Conservation (phyloP, 805 yeast species). For the Lipomyces oligophaga region DNA sequence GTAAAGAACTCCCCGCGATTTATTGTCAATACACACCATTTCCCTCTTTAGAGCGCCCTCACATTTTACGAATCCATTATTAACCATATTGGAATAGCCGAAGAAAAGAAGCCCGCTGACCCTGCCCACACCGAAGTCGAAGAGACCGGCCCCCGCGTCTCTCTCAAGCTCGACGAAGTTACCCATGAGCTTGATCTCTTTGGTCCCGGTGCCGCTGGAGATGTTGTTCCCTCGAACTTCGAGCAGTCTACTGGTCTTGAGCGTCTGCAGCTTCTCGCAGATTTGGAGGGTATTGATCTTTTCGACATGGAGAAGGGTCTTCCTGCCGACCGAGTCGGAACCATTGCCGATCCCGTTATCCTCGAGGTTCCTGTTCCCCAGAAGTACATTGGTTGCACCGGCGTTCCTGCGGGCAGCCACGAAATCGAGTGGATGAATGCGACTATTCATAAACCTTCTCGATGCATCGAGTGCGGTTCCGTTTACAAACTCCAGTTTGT, state of each 20-base stretch:
- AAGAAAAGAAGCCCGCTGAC: slow-evolving; percentile 1
- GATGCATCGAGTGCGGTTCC: slow-evolving; percentile 99
- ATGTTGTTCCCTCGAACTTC: slow-evolving; percentile 84
- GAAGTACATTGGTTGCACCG: slow-evolving; percentile 88
- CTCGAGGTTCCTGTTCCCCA: slow-evolving; percentile 69
- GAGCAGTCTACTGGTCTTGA: slow-evolving; percentile 98
- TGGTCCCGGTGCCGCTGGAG: slow-evolving; percentile 86
- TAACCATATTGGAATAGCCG: too few relatives aligned
- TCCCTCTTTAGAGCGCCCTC: too few relatives aligned
- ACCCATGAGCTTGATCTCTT: slow-evolving; percentile 70
- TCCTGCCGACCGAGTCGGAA: slow-evolving; percentile 84
- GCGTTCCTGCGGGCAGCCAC: slow-evolving; percentile 91
- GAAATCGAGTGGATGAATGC: slow-evolving; percentile 50
- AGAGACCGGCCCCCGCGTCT: slow-evolving; percentile 7
- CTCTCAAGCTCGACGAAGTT: slow-evolving; percentile 63
- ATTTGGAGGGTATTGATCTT: slow-evolving; percentile 91
- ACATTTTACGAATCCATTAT: too few relatives aligned
- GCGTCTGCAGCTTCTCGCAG: slow-evolving; percentile 91
- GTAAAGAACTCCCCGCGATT: too few relatives aligned
- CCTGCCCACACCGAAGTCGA: slow-evolving; percentile 1
- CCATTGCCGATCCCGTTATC: slow-evolving; percentile 81
- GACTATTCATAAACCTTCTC: slow-evolving; percentile 59
- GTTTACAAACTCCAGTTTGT: slow-evolving; percentile 84
- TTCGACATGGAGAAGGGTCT: slow-evolving; percentile 81
- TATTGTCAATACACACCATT: too few relatives aligned